phyloP scores from a whole-genome alignment of 257 asterid species.

The Craterostigma plantagineum region DNA sequence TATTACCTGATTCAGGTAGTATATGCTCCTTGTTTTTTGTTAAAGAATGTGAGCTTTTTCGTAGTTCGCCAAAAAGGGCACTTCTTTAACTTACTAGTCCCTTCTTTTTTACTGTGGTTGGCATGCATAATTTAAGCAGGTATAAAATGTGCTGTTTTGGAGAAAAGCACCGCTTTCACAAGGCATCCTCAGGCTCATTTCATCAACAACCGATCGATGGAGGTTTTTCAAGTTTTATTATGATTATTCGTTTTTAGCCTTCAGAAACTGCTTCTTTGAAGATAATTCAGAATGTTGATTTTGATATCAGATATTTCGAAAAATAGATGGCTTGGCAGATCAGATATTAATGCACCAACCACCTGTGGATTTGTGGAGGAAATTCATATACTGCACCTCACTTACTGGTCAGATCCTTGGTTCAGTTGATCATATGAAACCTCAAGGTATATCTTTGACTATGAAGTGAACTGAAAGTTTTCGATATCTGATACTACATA shows the following conservation, averaged over 20 bases:
- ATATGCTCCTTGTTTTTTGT: too few relatives aligned
- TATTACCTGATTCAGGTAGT: conserved; percentile 2
- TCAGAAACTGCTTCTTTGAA: not conserved
- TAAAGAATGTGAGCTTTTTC: too few relatives aligned
- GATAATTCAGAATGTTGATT: not conserved
- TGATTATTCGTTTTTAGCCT: not conserved
- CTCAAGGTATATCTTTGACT: conserved; percentile 44
- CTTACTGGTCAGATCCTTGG: conserved; percentile 76
- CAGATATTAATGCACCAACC: conserved; percentile 69
- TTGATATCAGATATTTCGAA: conserved; percentile 55
- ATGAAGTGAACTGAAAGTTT: too few relatives aligned
- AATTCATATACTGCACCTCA: conserved; percentile 77
- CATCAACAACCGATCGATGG: conserved; percentile 83
- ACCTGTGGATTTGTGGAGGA: conserved; percentile 90
- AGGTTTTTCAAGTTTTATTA: conserved; percentile 29
- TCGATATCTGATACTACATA: too few relatives aligned
- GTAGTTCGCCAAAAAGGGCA: too few relatives aligned
- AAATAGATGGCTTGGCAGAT: conserved; percentile 68
- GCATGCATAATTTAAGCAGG: conserved; percentile 17
- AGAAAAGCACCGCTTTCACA: conserved; percentile 51
- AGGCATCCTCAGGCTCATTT: conserved; percentile 95
- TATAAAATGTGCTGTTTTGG: conserved; percentile 65
- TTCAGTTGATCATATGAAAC: conserved; percentile 75
- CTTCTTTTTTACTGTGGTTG: not conserved
- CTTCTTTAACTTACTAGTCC: not conserved